Percentiles rank a stretch among this genome's conserved stretches.
These are phyloP conservation scores for Xylariaceae sp. DNA, from an alignment of 2,329 filamentous ascomycete genomes.

Conservation along the genomic window DNA sequence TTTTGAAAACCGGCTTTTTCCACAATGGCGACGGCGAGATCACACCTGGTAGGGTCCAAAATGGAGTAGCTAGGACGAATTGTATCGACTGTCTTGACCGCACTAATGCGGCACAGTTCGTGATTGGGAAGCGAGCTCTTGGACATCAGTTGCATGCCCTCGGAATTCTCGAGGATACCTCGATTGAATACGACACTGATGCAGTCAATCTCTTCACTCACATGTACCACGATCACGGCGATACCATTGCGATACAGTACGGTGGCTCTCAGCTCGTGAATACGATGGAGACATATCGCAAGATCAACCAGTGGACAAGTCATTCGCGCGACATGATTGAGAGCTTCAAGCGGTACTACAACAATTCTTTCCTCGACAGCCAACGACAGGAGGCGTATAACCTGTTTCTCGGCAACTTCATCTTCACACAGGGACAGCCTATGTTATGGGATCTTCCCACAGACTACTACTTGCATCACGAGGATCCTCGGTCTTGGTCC, in stretches of 20 bases:
- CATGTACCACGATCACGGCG: conserved; percentile 97
- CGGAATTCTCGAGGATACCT: conserved; percentile 73
- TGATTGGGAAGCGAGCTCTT: conserved; percentile 90
- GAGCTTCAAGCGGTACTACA: conserved; percentile 98
- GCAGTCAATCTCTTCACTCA: conserved; percentile 94
- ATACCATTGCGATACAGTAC: conserved; percentile 96
- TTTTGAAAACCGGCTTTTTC: conserved; percentile 86
- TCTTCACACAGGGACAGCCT: conserved; percentile 77
- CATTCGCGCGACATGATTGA: conserved; percentile 98
- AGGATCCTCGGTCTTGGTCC: conserved; percentile 70
- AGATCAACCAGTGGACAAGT: conserved; percentile 98
- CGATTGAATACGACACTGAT: conserved; percentile 89
- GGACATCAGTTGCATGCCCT: conserved; percentile 89
- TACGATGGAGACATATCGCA: conserved; percentile 98
- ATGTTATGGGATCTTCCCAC: conserved; percentile 96
- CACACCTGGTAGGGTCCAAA: conserved; percentile 67
- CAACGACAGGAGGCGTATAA: conserved; percentile 98
- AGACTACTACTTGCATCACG: conserved; percentile 94
- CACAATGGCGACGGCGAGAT: conserved; percentile 76
- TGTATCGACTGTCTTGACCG: conserved; percentile 97
- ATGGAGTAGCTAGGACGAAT: conserved; percentile 89
- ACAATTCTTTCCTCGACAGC: conserved; percentile 97
- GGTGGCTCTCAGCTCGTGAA: conserved; percentile 96
- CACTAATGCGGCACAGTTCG: conserved; percentile 96
- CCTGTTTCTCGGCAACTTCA: conserved; percentile 92